Evolutionary conservation across 2,329 filamentous ascomycete species (phyloP), one percentile per base, ranked within the genome.

Genomic region (Parafenestella ontariensis): DNA sequence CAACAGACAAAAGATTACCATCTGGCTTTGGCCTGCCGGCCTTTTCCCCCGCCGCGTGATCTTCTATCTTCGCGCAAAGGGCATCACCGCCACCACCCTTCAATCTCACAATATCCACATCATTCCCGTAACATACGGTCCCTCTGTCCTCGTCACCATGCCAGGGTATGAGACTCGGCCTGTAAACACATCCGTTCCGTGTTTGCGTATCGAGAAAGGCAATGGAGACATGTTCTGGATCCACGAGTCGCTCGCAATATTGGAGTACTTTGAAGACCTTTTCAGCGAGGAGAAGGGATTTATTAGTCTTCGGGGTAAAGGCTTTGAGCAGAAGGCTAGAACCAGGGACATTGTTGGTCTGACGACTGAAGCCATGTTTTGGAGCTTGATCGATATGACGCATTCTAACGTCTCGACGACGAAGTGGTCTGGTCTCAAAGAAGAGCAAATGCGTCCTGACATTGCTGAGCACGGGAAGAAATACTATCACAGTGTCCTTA

Each of bases 21-120:
- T 67, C 29, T 65, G 57, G 58, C 20, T 67, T 46, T 67, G 64
- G 64, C 58, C 62, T 1, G 56, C 51, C 2, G 62, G 64, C 31
- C 54, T 65, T 28, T 67, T 58, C 43, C 62, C 64, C 5, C 61
- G 61, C 11, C 62, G 62, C 29, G 23, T 67, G 10, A 24, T 64
- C 33, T 65, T 62, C 54, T 65, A 61, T 36, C 41, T 66, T 21
- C 55, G 40, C 49, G 54, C 59, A 20, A 64, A 66, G 40, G 10
- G 26, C 17, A 49, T 66, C 33, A 50, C 53, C 8, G 45, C 49
- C 23, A 49, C 56, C 41, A 21, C n/a, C 11, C 54, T 66, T 17
- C 1, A 26, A 26, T 5, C 43, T 5, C 56, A 59, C 37, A 56
- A 61, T 41, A 62, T 66, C 49, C 11, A 50, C 20, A 52, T 66